These are phyloP conservation scores for Suillus cothurnatus DNA, from an alignment of 768 basidiomycete species.

Conservation along the genomic window DNA sequence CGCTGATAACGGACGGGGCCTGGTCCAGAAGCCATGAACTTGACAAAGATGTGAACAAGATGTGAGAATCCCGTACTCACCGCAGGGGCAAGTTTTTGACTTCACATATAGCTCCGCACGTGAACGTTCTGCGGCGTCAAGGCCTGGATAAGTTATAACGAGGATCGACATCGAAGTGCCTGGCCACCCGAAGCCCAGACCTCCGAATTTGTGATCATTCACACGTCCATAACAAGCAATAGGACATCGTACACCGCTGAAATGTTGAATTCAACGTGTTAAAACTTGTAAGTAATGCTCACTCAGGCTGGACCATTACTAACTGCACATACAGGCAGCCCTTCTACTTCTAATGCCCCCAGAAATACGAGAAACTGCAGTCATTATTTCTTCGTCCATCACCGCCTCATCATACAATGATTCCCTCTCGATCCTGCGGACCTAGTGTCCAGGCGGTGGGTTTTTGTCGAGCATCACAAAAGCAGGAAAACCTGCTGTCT, in stretches of 20 bases:
- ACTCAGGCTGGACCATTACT: background rate
- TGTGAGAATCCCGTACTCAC: background rate
- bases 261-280: background rate
- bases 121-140: too few species aligned
- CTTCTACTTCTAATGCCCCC: too few species aligned
- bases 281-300: background rate
- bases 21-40: background rate
- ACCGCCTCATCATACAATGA: background rate
- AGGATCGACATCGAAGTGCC: background rate
- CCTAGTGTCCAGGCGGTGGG: background rate
- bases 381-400: too few species aligned
- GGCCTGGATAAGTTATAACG: too few species aligned
- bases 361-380: background rate
- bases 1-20: background rate
- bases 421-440: background rate
- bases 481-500: too few species aligned
- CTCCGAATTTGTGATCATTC: too few species aligned
- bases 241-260: background rate
- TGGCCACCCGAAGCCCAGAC: background rate
- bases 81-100: background rate
- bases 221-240: background rate
- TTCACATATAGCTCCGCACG: background rate
- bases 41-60: background rate
- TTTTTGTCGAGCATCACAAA: too few species aligned
- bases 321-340: background rate